Base-by-base conservation (phyloP, 257 asterid genomes). In the Cinchona pubescens region DNA sequence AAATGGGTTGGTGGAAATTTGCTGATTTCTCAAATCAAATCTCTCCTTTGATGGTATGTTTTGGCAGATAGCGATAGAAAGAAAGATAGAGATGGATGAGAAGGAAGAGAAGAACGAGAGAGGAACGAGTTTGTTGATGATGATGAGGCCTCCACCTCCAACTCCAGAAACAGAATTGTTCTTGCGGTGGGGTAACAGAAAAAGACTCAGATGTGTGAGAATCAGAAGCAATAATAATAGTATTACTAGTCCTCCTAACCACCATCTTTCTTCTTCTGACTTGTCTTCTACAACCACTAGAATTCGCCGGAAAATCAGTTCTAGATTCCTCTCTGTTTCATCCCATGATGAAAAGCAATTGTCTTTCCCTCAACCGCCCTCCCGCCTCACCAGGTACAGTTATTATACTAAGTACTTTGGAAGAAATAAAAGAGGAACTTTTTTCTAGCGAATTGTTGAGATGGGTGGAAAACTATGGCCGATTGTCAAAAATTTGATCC, bases 181-280 rank as follows among this genome's bases (percentile, higher is more conserved):
- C 38, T 77, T 86, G 76, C 86, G 77, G 90, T 86, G 90, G 90
- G 90, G 90, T 32, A 86, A 67, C 78, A 72, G 85, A 27, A 86
- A 86, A 79, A 82, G 90, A 71, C 68, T 86, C 62, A 75, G 90
- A 75, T 86, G 90, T 48, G 84, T 81, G 34, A 81, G 90, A 81
- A 75, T 81, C 71, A 79, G 87, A 77, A 81, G 83, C 72, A 64
- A 10, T 49, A n/a, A n/a, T n/a, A n/a, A n/a, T n/a, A n/a, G n/a
- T n/a, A n/a, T n/a, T n/a, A 40, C 59, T 37, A 78, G 73, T 63
- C 77, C 81, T 23, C 78, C 82, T 71, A n/a, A 43, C 48, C 69
- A 48, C 53, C 67, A 18, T 6, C 63, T 77, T 43, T 48, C 73
- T 38, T 53, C 48, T 35, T 48, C 81, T 15, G 74, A 53, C 75